These are phyloP conservation scores for Hypoxylon sp. DNA, from an alignment of 2,329 filamentous ascomycete genomes.

Conservation along the genomic window DNA sequence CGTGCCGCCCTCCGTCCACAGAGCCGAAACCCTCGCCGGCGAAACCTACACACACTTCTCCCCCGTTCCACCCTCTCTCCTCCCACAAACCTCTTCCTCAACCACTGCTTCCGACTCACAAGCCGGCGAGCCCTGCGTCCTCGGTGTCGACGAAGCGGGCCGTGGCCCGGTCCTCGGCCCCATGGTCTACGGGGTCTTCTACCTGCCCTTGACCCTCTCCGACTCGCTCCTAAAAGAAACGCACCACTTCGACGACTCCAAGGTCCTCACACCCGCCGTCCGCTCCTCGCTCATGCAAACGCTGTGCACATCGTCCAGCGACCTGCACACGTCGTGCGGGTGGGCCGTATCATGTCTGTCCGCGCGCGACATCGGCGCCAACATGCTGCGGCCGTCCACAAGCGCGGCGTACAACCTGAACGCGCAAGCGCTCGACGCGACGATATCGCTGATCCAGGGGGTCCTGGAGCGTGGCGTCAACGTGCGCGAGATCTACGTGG, in stretches of 20 bases:
- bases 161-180: constrained; percentile 91
- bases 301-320: constrained; percentile 75
- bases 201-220: constrained; percentile 80
- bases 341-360: constrained; percentile 89
- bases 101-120: constrained; percentile 20
- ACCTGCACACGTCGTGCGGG: constrained; percentile 71
- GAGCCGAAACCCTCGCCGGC: constrained; percentile 70
- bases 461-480: constrained; percentile 85
- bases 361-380: constrained; percentile 83
- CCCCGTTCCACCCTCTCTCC: constrained; percentile 74
- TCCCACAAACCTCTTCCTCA: constrained; percentile 56
- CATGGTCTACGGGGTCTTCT: constrained; percentile 80
- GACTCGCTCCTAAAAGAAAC: constrained; percentile 81
- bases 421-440: constrained; percentile 94
- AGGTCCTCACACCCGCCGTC: constrained; percentile 86
- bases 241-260: constrained; percentile 95
- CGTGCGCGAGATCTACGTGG: constrained; percentile 90
- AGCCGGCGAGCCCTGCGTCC: constrained; percentile 73
- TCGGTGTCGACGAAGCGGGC: constrained; percentile 95
- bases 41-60: constrained; percentile 81
- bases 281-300: constrained; percentile 78
- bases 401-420: constrained; percentile 86
- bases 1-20: constrained; percentile 79
- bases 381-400: constrained; percentile 78
- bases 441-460: constrained; percentile 82